Evolutionary conservation across 768 basidiomycete species (phyloP).

Genomic region (Boletus pseudopeckii): DNA sequence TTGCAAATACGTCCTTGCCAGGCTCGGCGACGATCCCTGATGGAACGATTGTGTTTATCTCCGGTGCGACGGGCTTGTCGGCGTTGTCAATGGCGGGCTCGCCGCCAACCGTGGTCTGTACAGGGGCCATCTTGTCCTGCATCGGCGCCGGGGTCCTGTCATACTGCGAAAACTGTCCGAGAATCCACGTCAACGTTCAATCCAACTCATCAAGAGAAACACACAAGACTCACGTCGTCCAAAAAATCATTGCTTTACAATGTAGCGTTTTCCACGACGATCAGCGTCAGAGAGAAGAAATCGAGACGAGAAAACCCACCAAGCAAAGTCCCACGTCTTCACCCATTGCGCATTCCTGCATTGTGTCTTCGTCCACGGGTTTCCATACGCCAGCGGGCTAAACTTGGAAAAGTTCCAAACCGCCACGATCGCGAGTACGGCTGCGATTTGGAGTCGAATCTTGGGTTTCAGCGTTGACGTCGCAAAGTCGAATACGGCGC

Average conservation of each 20-base stretch:
- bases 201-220: background rate
- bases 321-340: constrained; percentile 95
- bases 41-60: constrained; percentile 37
- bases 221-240: constrained; percentile 50
- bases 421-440: constrained; percentile 65
- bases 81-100: constrained; percentile 50
- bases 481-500: constrained; percentile 77
- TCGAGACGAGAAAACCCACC: constrained; percentile 41
- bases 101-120: constrained; percentile 46
- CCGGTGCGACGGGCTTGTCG: constrained; percentile 7
- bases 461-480: constrained; percentile 77
- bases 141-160: constrained; percentile 35
- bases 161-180: constrained; percentile 57
- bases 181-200: background rate
- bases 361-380: constrained; percentile 77
- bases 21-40: constrained; percentile 63
- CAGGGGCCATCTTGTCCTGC: constrained; percentile 36
- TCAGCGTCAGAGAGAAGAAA: background rate
- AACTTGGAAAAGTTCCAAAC: constrained; percentile 78
- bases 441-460: constrained; percentile 77
- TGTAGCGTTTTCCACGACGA: background rate
- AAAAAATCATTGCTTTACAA: constrained; percentile 61
- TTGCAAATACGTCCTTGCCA: constrained; percentile 70
- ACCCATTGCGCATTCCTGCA: constrained; percentile 81
- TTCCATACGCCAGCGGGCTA: constrained; percentile 82